Conservation (phyloP, 441 rosid genomes). For the Raphanus hybrid region DNA sequence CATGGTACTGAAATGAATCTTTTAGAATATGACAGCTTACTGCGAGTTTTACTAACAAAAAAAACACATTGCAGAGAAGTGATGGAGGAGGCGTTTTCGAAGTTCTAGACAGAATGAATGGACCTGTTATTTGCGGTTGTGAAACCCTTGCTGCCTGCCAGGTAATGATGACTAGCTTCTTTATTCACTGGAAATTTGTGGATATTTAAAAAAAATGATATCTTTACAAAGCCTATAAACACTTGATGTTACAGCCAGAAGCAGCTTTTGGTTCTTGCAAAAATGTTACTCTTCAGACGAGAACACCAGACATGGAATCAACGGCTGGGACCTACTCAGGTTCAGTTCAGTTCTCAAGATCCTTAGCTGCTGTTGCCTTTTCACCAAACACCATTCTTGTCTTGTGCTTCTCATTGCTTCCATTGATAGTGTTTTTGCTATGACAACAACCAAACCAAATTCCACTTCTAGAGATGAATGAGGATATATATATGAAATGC, state of each 20-base stretch:
- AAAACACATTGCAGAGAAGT: conserved; percentile 68
- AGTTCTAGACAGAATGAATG: conserved; percentile 79
- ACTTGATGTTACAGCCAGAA: conserved; percentile 60
- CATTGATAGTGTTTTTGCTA: conserved; percentile 48
- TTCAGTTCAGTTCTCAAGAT: conserved; percentile 80
- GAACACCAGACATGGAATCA: conserved; percentile 53
- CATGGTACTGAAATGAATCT: conserved; percentile 59
- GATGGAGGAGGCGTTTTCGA: conserved; percentile 94
- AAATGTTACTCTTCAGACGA: conserved; percentile 54
- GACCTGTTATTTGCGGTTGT: conserved; percentile 83
- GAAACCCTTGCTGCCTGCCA: conserved; percentile 76
- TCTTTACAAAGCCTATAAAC: conserved; percentile 17
- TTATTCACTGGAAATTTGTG: background rate
- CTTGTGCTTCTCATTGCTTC: conserved; percentile 48
- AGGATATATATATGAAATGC: conserved; percentile 7
- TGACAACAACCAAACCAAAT: conserved; percentile 28
- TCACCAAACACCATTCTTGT: conserved; percentile 41
- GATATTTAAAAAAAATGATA: background rate
- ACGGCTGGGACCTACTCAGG: conserved; percentile 70
- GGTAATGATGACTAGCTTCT: conserved; percentile 48
- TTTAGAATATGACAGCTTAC: background rate
- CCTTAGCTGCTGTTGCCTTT: conserved; percentile 50
- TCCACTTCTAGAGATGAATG: conserved; percentile 20
- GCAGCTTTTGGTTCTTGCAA: conserved; percentile 89
- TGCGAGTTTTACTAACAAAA: conserved; percentile 1